Conservation (phyloP, 2,329 filamentous ascomycete species). For the Trichoderma afroharzianum region DNA sequence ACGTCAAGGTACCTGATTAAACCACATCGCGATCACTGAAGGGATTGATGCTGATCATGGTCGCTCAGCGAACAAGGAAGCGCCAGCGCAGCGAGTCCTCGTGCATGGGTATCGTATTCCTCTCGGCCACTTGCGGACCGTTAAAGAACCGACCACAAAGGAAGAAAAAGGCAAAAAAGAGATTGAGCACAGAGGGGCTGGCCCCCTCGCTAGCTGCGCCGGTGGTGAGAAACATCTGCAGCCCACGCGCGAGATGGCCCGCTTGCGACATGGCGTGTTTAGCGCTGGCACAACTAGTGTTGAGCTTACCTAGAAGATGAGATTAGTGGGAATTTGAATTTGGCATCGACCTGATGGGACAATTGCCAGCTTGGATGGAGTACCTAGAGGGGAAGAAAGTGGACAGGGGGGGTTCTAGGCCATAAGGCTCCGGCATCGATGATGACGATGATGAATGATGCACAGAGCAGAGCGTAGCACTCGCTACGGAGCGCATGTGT, state of each 20-base stretch:
- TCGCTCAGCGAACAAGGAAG: neutral
- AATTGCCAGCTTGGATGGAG: neutral
- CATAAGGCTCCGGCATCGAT: neutral
- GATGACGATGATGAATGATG: neutral
- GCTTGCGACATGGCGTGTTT: constrained; percentile 7
- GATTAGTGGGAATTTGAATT: constrained; percentile 2
- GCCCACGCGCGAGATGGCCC: neutral
- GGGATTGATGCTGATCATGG: neutral
- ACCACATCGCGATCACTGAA: neutral
- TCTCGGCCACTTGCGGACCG: neutral
- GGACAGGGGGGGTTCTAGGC: neutral
- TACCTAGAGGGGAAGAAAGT: neutral
- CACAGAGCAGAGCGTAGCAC: neutral
- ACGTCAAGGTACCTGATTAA: no score
- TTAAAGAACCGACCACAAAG: neutral
- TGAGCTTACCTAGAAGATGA: constrained; percentile 1
- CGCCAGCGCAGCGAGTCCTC: neutral
- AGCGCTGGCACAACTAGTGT: neutral
- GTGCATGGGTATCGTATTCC: neutral
- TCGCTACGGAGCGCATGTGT: neutral
- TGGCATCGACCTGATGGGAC: neutral
- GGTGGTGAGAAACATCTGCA: constrained; percentile 7
- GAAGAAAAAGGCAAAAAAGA: neutral
- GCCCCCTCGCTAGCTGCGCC: constrained; percentile 2
- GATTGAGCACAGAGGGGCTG: neutral